Conservation (phyloP, 257 asterid species). For the Plantago ovata region DNA sequence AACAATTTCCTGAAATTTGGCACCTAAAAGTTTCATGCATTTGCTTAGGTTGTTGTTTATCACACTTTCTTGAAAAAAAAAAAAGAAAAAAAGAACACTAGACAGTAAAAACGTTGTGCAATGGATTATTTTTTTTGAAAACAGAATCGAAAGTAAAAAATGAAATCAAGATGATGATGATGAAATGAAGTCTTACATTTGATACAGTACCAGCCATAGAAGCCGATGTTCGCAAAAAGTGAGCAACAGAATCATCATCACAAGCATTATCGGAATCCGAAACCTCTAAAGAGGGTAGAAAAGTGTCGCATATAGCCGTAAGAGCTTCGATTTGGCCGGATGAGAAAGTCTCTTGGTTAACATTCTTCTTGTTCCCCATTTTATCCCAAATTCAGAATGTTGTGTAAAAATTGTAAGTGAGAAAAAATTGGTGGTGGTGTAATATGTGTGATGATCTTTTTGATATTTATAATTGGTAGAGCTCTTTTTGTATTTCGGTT, state of each 20-base stretch:
- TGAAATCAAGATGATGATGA: neutral
- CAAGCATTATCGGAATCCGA: neutral
- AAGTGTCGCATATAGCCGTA: slow-evolving; percentile 52
- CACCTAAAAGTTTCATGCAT: too few relatives aligned
- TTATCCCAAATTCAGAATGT: neutral
- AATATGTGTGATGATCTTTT: too few relatives aligned
- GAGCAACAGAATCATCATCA: slow-evolving; percentile 9
- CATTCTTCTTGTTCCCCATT: neutral
- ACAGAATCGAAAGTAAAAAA: neutral
- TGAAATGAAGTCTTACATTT: slow-evolving; percentile 29
- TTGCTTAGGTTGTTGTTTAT: too few relatives aligned
- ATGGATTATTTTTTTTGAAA: too few relatives aligned
- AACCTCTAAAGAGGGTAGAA: slow-evolving; percentile 41
- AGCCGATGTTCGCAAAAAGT: slow-evolving; percentile 54
- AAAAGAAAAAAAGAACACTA: too few relatives aligned
- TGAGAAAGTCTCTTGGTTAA: slow-evolving; percentile 5
- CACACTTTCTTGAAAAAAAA: too few relatives aligned
- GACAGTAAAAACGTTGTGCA: neutral
- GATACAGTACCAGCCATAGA: slow-evolving; percentile 57
- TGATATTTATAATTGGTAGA: too few relatives aligned
- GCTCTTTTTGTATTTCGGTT: too few relatives aligned
- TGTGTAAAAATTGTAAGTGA: neutral
- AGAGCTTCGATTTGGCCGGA: slow-evolving; percentile 53
- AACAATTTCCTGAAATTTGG: too few relatives aligned
- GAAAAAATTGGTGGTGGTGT: too few relatives aligned